Evolutionary conservation across 2,329 filamentous ascomycete genomes (phyloP).

Genomic region (Cryphonectria japonica): DNA sequence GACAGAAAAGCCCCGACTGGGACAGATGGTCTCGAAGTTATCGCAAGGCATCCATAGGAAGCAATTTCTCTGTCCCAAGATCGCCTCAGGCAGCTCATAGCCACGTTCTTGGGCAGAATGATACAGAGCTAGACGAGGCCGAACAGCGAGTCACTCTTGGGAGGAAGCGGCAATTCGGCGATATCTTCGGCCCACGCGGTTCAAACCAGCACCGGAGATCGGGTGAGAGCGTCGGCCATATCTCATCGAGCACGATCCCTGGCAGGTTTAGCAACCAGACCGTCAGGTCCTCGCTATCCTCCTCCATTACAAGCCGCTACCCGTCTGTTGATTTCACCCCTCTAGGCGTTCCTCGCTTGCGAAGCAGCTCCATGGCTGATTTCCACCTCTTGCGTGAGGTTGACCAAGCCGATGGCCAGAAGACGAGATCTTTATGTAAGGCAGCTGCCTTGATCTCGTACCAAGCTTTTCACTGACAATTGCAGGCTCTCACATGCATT

Average conservation of each 20-base stretch:
- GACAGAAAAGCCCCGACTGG: not conserved
- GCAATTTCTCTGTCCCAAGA: conserved; percentile 21
- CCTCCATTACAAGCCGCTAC: conserved; percentile 19
- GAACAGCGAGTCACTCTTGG: not conserved
- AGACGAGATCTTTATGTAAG: conserved; percentile 20
- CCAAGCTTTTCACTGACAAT: not conserved
- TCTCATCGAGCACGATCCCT: not conserved
- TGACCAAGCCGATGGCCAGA: not conserved
- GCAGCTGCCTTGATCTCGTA: not conserved
- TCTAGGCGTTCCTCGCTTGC: conserved; percentile 15
- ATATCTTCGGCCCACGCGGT: not conserved
- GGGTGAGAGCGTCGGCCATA: conserved; percentile 3
- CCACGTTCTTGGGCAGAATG: not conserved
- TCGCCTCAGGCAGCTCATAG: conserved; percentile 9
- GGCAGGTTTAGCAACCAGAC: conserved; percentile 22
- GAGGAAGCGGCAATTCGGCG: not conserved
- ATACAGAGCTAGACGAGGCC: not conserved
- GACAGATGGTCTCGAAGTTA: not conserved
- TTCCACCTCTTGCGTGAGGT: not conserved
- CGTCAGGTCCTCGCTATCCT: conserved; percentile 23
- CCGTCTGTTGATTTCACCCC: conserved; percentile 24
- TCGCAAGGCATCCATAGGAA: conserved; percentile 10
- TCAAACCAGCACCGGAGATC: conserved; percentile 12
- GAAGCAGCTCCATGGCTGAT: not conserved
- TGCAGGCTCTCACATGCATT: conserved; percentile 15